A percentile compares a stretch with the other conserved stretches of the same genome.
phyloP scores from a whole-genome alignment of 257 asterid genomes.

The Eucommia ulmoides region DNA sequence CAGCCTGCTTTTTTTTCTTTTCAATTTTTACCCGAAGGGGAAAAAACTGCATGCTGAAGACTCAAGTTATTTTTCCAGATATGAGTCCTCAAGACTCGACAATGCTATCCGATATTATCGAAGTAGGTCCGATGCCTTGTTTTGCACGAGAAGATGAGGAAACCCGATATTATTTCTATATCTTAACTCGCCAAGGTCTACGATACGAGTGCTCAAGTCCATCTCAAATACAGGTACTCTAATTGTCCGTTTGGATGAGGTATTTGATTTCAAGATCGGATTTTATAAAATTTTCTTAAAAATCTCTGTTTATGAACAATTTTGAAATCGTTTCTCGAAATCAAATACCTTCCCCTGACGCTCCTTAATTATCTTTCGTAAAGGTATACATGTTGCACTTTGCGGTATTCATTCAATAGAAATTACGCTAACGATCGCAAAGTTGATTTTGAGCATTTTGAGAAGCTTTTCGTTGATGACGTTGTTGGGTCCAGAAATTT shows the following conservation, averaged over 20 bases:
- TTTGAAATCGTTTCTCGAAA: not conserved
- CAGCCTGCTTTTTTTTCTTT: too few species aligned
- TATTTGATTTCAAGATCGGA: not conserved
- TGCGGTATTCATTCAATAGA: not conserved
- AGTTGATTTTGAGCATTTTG: not conserved
- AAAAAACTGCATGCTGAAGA: not conserved
- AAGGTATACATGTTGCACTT: not conserved
- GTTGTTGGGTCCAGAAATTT: not conserved
- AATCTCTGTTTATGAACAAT: too few species aligned
- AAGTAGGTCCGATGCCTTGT: constrained; percentile 64
- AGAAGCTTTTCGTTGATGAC: not conserved
- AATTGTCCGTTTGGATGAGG: not conserved
- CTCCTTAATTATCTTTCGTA: not conserved
- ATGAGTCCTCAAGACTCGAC: constrained; percentile 95
- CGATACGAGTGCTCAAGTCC: constrained; percentile 82
- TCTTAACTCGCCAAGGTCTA: constrained; percentile 77
- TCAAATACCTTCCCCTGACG: not conserved
- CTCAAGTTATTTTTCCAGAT: constrained; percentile 28
- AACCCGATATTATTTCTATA: constrained; percentile 56
- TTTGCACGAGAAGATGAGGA: constrained; percentile 51
- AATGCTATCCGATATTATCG: constrained; percentile 62
- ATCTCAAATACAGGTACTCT: constrained; percentile 63
- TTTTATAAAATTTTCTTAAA: too few species aligned
- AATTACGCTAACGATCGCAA: not conserved
- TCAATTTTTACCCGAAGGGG: not conserved